Conservation (phyloP, 2,329 filamentous ascomycete species). For the Blastomyces gilchristii region DNA sequence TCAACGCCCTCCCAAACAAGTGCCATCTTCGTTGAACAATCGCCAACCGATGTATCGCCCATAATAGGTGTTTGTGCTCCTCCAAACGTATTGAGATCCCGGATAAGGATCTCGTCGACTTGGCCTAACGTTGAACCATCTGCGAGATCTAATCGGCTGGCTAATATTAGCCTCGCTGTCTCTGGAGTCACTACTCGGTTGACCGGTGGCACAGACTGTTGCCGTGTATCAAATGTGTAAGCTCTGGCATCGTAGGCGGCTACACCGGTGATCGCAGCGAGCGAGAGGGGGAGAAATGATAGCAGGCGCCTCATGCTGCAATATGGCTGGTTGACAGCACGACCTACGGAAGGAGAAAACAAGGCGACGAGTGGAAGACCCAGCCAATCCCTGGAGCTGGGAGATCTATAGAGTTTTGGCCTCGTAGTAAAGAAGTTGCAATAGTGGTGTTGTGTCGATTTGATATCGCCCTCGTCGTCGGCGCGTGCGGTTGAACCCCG, state of each 20-base stretch:
- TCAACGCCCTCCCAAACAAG: conserved; percentile 47
- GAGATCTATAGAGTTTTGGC: background rate
- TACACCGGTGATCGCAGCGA: conserved; percentile 11
- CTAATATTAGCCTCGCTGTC: conserved; percentile 30
- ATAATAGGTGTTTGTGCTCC: conserved; percentile 46
- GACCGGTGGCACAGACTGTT: conserved; percentile 1
- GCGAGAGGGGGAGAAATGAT: conserved; percentile 11
- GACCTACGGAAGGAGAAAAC: background rate
- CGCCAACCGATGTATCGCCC: conserved; percentile 20
- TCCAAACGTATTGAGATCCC: conserved; percentile 52
- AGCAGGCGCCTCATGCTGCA: conserved; percentile 15
- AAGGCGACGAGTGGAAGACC: background rate
- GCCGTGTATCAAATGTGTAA: conserved; percentile 22
- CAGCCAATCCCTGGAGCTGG: background rate
- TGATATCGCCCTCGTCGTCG: background rate
- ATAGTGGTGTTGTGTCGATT: background rate
- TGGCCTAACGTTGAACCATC: conserved; percentile 34
- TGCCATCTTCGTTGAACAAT: conserved; percentile 23
- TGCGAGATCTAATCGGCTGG: conserved; percentile 42
- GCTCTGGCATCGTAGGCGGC: conserved; percentile 24
- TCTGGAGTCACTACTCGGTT: conserved; percentile 15
- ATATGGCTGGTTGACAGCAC: conserved; percentile 6
- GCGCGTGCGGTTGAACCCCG: background rate
- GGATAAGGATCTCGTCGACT: conserved; percentile 42
- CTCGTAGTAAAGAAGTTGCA: background rate